phyloP scores from a whole-genome alignment of 345 rosid genomes.

The Anacardium occidentale region DNA sequence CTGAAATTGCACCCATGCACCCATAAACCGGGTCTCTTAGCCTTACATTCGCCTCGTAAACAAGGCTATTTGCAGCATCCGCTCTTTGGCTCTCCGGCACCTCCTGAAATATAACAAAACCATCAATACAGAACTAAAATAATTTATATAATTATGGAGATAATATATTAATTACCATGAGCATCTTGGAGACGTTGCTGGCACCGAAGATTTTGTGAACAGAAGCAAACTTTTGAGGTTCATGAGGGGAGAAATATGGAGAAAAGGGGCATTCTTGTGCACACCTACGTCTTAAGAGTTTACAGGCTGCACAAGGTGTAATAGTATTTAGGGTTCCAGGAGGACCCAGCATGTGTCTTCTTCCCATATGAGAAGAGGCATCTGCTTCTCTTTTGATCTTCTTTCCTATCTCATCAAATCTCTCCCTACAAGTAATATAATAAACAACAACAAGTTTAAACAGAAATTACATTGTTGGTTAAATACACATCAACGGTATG shows the following conservation, averaged over 20 bases:
- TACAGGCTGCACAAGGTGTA: slow-evolving; percentile 98
- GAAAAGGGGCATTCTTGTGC: slow-evolving; percentile 97
- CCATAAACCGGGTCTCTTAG: slow-evolving; percentile 95
- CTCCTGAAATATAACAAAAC: slow-evolving; percentile 44
- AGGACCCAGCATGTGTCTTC: slow-evolving; percentile 79
- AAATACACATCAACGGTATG: too few relatives aligned
- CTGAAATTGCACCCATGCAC: slow-evolving; percentile 95
- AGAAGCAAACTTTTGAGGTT: slow-evolving; percentile 90
- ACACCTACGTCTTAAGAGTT: slow-evolving; percentile 85
- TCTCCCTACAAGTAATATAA: slow-evolving; percentile 48
- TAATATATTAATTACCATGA: slow-evolving; percentile 46
- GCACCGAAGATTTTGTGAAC: slow-evolving; percentile 98
- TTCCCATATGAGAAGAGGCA: slow-evolving; percentile 62
- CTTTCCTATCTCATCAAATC: slow-evolving; percentile 80
- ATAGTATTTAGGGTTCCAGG: slow-evolving; percentile 78
- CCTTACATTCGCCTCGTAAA: slow-evolving; percentile 93
- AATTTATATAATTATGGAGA: background rate
- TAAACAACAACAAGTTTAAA: too few relatives aligned
- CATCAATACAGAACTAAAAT: too few relatives aligned
- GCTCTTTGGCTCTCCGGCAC: slow-evolving; percentile 83
- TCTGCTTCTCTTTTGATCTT: slow-evolving; percentile 80
- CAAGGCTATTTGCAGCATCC: slow-evolving; percentile 88
- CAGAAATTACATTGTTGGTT: too few relatives aligned
- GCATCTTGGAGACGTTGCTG: slow-evolving; percentile 96
- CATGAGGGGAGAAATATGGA: slow-evolving; percentile 95